These are phyloP conservation scores for Mesembryanthemum crystallinum DNA, from an alignment of 148 eudicot genomes.

Conservation along the genomic window DNA sequence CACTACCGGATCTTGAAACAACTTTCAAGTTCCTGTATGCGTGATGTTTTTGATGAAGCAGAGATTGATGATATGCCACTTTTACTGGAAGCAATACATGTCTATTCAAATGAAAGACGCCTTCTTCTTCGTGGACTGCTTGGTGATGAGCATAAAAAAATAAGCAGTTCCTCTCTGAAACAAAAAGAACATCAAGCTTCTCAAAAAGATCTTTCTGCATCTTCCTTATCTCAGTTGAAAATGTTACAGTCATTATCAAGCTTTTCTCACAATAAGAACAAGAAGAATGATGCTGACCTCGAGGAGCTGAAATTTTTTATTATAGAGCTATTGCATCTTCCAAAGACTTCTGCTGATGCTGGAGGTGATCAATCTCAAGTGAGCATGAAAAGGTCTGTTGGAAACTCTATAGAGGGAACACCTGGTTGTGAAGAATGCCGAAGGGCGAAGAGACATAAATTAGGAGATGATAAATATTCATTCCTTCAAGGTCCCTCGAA, in stretches of 20 bases:
- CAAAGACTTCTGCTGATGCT: conserved; percentile 38
- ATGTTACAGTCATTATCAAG: conserved; percentile 28
- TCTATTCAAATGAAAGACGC: conserved; percentile 84
- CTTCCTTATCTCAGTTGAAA: conserved; percentile 41
- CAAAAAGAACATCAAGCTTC: conserved; percentile 32
- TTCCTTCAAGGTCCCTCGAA: conserved; percentile 42
- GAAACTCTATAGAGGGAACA: conserved; percentile 57
- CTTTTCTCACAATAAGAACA: conserved; percentile 26
- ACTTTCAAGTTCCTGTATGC: conserved; percentile 61
- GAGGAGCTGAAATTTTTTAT: conserved; percentile 66
- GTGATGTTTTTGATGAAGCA: conserved; percentile 61
- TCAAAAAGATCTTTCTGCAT: conserved; percentile 32
- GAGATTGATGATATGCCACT: conserved; percentile 38
- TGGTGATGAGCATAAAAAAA: conserved; percentile 34
- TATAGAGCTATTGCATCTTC: conserved; percentile 59
- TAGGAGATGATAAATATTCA: conserved; percentile 58
- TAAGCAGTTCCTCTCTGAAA: conserved; percentile 33
- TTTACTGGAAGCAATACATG: conserved; percentile 52
- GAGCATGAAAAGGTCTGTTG: conserved; percentile 51
- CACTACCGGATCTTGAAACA: conserved; percentile 81
- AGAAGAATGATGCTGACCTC: conserved; percentile 37
- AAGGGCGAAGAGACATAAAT: conserved; percentile 70
- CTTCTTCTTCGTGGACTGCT: conserved; percentile 62
- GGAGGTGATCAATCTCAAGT: conserved; percentile 55
- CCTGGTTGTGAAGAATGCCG: conserved; percentile 96